Evolutionary conservation across 108 stramenopile genomes (phyloP).

Genomic region (Cyclotella atomus): DNA sequence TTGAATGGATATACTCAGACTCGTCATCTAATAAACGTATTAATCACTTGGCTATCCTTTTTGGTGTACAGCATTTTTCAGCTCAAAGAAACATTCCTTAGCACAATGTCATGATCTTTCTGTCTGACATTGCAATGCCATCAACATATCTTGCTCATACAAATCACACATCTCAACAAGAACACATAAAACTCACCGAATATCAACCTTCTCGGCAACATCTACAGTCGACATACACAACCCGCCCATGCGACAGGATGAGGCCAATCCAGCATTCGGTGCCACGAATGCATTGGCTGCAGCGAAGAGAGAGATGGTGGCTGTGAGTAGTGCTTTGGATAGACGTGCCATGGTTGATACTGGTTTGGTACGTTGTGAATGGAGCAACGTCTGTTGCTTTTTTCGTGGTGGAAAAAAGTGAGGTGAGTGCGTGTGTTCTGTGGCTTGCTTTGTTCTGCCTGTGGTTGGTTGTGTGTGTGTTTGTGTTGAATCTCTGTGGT

Average conservation of each 20-base stretch:
- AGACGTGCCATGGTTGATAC: slow-evolving; percentile 4
- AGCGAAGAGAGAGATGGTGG: neutral
- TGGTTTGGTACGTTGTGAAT: too few relatives aligned
- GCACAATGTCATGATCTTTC: neutral
- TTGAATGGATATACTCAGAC: slow-evolving; percentile 16
- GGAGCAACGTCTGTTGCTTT: too few relatives aligned
- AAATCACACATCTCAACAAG: neutral
- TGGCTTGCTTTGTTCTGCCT: too few relatives aligned
- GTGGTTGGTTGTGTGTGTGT: too few relatives aligned
- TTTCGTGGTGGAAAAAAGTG: too few relatives aligned
- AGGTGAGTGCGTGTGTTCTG: neutral
- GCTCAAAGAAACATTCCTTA: neutral
- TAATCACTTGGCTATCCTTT: slow-evolving; percentile 14
- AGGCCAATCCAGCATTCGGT: neutral
- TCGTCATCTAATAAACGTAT: slow-evolving; percentile 26
- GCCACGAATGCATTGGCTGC: neutral
- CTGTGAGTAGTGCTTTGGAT: neutral
- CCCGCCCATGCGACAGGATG: neutral
- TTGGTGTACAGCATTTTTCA: too few relatives aligned
- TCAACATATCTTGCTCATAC: neutral
- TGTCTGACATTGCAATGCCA: neutral
- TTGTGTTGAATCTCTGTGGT: too few relatives aligned
- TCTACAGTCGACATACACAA: neutral
- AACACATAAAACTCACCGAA: slow-evolving; percentile 5
- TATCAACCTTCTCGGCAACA: neutral